phyloP scores from a whole-genome alignment of 78 protist species.

The Planoprotostelium fungivorum region DNA sequence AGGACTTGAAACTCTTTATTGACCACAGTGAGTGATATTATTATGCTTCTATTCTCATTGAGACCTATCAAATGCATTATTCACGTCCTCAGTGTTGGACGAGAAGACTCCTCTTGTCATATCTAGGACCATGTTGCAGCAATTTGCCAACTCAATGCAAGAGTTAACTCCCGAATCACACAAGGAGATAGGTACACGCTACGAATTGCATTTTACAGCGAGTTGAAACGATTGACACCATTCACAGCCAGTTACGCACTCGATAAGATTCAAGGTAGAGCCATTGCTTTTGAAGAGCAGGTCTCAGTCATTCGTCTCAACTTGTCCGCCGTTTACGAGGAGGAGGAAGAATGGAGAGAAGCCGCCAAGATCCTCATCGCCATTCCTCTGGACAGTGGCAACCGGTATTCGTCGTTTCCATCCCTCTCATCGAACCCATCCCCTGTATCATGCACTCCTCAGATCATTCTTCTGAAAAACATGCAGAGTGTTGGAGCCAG shows the following conservation, averaged over 20 bases:
- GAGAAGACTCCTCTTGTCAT: slow-evolving; percentile 65
- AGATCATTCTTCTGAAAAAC: background rate
- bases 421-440: background rate
- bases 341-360: slow-evolving; percentile 69
- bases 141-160: slow-evolving; percentile 9
- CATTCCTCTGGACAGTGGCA: slow-evolving; percentile 79
- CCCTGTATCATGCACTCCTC: background rate
- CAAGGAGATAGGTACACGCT: slow-evolving; percentile 23
- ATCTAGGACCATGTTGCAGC: slow-evolving; percentile 54
- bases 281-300: slow-evolving; percentile 76
- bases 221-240: background rate
- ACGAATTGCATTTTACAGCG: background rate
- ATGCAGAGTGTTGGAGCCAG: slow-evolving; percentile 58
- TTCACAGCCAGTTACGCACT: slow-evolving; percentile 8
- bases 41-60: too few relatives aligned
- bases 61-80: background rate
- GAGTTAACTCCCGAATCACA: background rate
- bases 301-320: slow-evolving; percentile 57
- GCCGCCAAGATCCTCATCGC: slow-evolving; percentile 68
- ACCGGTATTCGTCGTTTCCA: slow-evolving; percentile 10
- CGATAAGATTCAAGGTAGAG: slow-evolving; percentile 52
- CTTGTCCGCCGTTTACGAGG: slow-evolving; percentile 55
- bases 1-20: slow-evolving; percentile 26
- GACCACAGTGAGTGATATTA: slow-evolving; percentile 27
- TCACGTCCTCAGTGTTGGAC: slow-evolving; percentile 37